Conservation (phyloP, 2,329 filamentous ascomycete species). For the Colletotrichum horii region DNA sequence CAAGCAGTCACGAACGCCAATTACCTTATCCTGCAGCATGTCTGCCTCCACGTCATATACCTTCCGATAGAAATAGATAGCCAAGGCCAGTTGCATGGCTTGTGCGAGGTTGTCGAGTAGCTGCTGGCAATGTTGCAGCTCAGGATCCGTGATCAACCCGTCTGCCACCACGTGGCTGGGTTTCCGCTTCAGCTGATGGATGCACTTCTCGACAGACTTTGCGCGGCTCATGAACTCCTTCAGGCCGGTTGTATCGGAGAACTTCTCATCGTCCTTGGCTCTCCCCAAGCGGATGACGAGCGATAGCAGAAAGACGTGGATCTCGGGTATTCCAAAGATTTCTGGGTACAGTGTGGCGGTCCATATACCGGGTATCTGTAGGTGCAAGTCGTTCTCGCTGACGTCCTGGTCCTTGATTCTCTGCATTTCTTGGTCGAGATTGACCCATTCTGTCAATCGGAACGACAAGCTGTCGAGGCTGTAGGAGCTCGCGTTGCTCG, state of each 20-base stretch:
- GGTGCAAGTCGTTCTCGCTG: constrained; percentile 44
- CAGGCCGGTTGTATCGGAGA: constrained; percentile 16
- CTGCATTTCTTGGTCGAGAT: constrained; percentile 35
- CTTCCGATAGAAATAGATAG: constrained; percentile 43
- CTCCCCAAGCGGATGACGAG: constrained; percentile 39
- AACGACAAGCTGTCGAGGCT: constrained; percentile 36
- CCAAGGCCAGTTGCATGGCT: constrained; percentile 38
- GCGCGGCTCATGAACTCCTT: constrained; percentile 36
- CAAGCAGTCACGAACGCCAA: constrained; percentile 34
- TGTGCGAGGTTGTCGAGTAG: constrained; percentile 33
- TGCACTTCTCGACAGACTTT: constrained; percentile 36
- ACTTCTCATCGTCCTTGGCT: constrained; percentile 35
- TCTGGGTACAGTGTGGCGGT: constrained; percentile 43
- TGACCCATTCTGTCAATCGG: constrained; percentile 30
- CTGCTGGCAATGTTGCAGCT: neutral
- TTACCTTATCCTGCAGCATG: constrained; percentile 38
- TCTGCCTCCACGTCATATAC: constrained; percentile 40
- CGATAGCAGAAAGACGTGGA: constrained; percentile 36
- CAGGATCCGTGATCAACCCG: neutral
- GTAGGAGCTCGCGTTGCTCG: constrained; percentile 16
- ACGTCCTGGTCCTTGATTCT: constrained; percentile 35
- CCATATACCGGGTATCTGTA: constrained; percentile 39
- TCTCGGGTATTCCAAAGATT: constrained; percentile 44
- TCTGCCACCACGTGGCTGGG: neutral
- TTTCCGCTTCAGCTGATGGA: constrained; percentile 25